Conservation (phyloP, 2,329 filamentous ascomycete species). For the Biscogniauxia marginata region DNA sequence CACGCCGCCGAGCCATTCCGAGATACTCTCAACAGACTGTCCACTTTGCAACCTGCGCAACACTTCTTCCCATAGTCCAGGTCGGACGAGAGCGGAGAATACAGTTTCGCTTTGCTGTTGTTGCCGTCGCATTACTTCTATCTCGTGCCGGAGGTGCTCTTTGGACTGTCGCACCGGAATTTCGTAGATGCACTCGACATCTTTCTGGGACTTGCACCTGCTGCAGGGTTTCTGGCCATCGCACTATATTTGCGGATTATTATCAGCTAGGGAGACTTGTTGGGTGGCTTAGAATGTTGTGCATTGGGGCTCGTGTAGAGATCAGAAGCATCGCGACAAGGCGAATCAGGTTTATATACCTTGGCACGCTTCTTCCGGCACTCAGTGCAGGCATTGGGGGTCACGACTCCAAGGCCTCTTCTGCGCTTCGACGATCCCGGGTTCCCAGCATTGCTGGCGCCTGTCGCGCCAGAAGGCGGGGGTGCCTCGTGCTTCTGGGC, state of each 20-base stretch:
- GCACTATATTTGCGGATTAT: conserved; percentile 38
- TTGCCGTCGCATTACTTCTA: conserved; percentile 54
- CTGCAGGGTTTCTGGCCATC: conserved; percentile 57
- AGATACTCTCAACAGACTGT: conserved; percentile 54
- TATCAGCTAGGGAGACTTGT: conserved; percentile 25
- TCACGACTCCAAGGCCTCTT: conserved; percentile 55
- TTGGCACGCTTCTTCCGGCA: conserved; percentile 63
- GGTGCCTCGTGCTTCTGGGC: conserved; percentile 27
- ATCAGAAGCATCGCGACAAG: neutral
- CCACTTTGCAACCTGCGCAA: conserved; percentile 52
- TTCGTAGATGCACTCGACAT: conserved; percentile 60
- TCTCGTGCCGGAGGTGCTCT: conserved; percentile 58
- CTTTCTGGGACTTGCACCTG: conserved; percentile 54
- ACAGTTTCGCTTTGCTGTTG: conserved; percentile 56
- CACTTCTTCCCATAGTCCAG: conserved; percentile 54
- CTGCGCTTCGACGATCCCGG: conserved; percentile 48
- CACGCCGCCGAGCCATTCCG: conserved; percentile 48
- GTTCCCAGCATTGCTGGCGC: conserved; percentile 20
- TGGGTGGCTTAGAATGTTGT: neutral
- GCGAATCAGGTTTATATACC: conserved; percentile 36
- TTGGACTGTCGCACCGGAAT: conserved; percentile 63
- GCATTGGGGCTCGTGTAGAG: neutral
- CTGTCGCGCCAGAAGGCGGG: conserved; percentile 14
- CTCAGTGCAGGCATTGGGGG: conserved; percentile 60
- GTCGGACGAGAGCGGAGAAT: conserved; percentile 51